Base-by-base conservation (phyloP, 345 rosid genomes). In the Gossypium thurberi region DNA sequence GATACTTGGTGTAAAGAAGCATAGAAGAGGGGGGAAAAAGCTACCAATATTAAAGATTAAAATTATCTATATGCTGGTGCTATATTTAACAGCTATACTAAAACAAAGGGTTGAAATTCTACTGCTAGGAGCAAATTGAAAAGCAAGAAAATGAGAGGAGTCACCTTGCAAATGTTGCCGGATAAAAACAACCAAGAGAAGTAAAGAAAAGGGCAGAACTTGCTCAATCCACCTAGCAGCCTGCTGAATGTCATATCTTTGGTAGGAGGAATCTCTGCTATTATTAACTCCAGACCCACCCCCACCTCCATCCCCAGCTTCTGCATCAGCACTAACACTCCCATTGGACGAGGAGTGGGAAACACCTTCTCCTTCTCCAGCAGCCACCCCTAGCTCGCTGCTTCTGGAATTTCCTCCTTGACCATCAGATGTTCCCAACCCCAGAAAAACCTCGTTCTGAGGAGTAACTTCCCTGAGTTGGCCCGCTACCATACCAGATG, bases 221-320 rank as follows among this genome's bases (percentile, higher is more conserved):
- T 96, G 99, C 86, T 96, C 99, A 72, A 96, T 86, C 98, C 96
- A 96, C 74, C 99, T 87, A 0, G 99, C 98, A 78, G 98, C 97
- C 77, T 96, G 98, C 87, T 93, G 99, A 76, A 96, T 96, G 79
- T 96, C 99, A 80, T 96, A 96, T 82, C 99, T 91, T 84, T 93
- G 99, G 78, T 93, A 90, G 48, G 97, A 86, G 12, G 99, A 90
- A 78, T 95, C 98, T 76, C 96, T 84, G 71, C 79, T 80, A 63
- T 80, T 68, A 58, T 84, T 83, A 80, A 33, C 77, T 3, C 82
- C 85, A 60, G 78, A 67, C 18, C 80, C 82, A 58, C 78, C 61
- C 25, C 80, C 82, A 58, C 78, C 66, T 18, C 86, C 88, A 74
- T 86, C 96, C 51, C 82, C 91, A 70, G 82, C 62, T 57, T 74